These are phyloP conservation scores for Stemphylium lycopersici DNA, from an alignment of 2,329 filamentous ascomycete species.

Conservation along the genomic window DNA sequence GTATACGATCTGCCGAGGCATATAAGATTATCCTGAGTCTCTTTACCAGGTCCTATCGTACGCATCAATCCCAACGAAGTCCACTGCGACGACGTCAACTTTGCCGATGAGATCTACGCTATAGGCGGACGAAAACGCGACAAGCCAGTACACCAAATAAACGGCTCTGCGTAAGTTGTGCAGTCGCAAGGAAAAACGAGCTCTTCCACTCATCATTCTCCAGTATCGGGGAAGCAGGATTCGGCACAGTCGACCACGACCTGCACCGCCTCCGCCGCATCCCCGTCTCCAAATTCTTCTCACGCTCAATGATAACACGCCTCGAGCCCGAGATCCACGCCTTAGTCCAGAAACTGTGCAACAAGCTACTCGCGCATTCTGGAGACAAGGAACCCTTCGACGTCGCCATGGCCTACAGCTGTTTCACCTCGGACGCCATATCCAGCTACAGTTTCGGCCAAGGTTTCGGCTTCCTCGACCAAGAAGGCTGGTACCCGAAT, in stretches of 20 bases:
- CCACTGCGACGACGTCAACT: constrained; percentile 39
- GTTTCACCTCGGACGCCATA: constrained; percentile 34
- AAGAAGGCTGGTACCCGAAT: constrained; percentile 34
- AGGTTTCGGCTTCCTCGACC: constrained; percentile 32
- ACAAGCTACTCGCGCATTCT: constrained; percentile 30
- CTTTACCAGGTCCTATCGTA: constrained; percentile 37
- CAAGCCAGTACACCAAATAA: constrained; percentile 35
- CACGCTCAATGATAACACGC: constrained; percentile 31
- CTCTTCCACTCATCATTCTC: background rate
- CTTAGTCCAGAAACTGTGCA: constrained; percentile 31
- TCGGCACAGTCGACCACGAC: constrained; percentile 35
- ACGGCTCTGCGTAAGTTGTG: constrained; percentile 30
- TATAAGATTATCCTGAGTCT: background rate
- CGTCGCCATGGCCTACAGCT: constrained; percentile 35
- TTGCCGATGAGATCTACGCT: constrained; percentile 40
- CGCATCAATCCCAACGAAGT: constrained; percentile 44
- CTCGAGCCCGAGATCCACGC: constrained; percentile 31
- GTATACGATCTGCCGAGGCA: background rate
- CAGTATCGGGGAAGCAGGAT: constrained; percentile 30
- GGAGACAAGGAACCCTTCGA: constrained; percentile 27
- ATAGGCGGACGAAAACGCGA: constrained; percentile 32
- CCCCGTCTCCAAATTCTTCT: constrained; percentile 48
- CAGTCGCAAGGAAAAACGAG: background rate
- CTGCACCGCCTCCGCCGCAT: constrained; percentile 41
- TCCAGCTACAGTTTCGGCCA: constrained; percentile 33